phyloP scores from a whole-genome alignment of 352 stramenopile genomes.

The Pilasporangium apinafurcum region DNA sequence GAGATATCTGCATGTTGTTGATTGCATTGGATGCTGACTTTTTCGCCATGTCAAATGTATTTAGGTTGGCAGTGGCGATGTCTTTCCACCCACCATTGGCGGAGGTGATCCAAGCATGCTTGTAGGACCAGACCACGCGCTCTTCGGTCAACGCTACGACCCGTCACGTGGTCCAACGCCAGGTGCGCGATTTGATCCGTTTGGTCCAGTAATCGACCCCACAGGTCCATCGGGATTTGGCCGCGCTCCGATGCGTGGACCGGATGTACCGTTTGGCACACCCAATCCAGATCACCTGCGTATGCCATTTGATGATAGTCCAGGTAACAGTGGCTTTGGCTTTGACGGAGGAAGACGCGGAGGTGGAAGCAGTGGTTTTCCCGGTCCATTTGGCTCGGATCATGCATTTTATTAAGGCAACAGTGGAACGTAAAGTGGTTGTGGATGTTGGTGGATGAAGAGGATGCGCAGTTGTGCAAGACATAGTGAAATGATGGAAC shows the following conservation, averaged over 20 bases:
- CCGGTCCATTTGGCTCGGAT: slow-evolving; percentile 53
- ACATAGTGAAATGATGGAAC: too few species aligned
- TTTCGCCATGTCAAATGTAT: slow-evolving; percentile 9
- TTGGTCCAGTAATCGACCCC: slow-evolving; percentile 51
- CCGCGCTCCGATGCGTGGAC: slow-evolving; percentile 22
- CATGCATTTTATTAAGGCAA: slow-evolving; percentile 48
- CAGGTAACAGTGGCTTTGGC: slow-evolving; percentile 44
- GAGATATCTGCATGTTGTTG: slow-evolving; percentile 6
- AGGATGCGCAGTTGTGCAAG: too few species aligned
- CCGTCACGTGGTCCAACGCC: slow-evolving; percentile 53
- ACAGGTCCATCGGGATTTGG: slow-evolving; percentile 36
- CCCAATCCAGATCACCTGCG: slow-evolving; percentile 75
- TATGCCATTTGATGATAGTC: slow-evolving; percentile 61
- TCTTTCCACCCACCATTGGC: slow-evolving; percentile 49
- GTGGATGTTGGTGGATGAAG: too few species aligned
- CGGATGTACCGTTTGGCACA: slow-evolving; percentile 62
- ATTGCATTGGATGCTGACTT: not conserved
- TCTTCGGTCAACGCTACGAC: slow-evolving; percentile 62
- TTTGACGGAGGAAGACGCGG: slow-evolving; percentile 16
- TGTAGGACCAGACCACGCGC: slow-evolving; percentile 63
- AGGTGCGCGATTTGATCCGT: slow-evolving; percentile 81
- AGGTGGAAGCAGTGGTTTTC: slow-evolving; percentile 23
- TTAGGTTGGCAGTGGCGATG: slow-evolving; percentile 64
- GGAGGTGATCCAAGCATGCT: slow-evolving; percentile 64
- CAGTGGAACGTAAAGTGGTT: not conserved